Evolutionary conservation across 2,329 filamentous ascomycete species (phyloP).

Genomic region (Aspergillus neoniger): DNA sequence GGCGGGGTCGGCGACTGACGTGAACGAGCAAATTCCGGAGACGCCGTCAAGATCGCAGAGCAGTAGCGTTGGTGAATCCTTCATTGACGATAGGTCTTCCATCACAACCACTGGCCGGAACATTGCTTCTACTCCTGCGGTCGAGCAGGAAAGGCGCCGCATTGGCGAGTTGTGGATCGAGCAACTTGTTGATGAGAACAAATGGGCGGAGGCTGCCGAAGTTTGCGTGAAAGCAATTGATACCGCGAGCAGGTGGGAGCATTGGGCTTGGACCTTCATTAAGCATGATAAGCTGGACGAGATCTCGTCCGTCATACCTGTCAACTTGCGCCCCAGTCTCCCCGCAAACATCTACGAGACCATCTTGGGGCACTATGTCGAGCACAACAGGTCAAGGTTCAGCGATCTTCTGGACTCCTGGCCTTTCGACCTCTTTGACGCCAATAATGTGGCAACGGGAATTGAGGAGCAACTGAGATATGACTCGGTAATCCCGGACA

Average conservation of each 20-base stretch:
- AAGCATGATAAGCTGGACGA: conserved; percentile 85
- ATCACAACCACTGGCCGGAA: conserved; percentile 61
- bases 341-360: conserved; percentile 84
- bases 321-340: conserved; percentile 74
- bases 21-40: conserved; percentile 34
- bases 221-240: conserved; percentile 81
- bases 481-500: conserved; percentile 73
- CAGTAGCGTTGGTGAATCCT: conserved; percentile 65
- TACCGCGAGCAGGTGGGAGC: conserved; percentile 82
- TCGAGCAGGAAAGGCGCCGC: conserved; percentile 82
- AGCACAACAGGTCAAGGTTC: conserved; percentile 72
- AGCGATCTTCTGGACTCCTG: conserved; percentile 78
- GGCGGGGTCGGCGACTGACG: conserved; percentile 45
- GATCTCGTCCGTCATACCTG: conserved; percentile 81
- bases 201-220: conserved; percentile 78
- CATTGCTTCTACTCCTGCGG: conserved; percentile 65
- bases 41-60: conserved; percentile 39
- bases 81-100: conserved; percentile 67
- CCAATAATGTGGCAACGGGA: conserved; percentile 71
- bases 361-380: conserved; percentile 84
- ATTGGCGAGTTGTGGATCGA: conserved; percentile 94
- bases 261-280: conserved; percentile 92
- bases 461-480: conserved; percentile 81
- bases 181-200: conserved; percentile 71
- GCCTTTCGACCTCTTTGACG: conserved; percentile 81